Percentiles rank a stretch among this genome's conserved stretches.
These are phyloP conservation scores for Pseudogymnoascus sp. DNA, from an alignment of 2,329 filamentous ascomycete species.

Conservation along the genomic window DNA sequence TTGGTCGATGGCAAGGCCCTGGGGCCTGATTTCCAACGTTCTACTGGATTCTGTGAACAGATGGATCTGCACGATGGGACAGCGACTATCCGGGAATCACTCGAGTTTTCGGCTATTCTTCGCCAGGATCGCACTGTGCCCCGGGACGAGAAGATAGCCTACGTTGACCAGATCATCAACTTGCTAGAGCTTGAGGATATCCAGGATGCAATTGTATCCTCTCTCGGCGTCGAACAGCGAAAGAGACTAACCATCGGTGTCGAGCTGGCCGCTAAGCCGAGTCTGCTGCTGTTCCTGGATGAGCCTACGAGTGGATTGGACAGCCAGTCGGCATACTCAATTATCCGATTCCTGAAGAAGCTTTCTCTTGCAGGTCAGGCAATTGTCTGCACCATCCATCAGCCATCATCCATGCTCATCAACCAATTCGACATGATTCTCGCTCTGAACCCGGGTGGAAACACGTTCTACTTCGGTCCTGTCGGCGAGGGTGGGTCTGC, in stretches of 20 bases:
- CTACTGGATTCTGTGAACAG: slow-evolving; percentile 74
- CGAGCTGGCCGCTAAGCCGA: slow-evolving; percentile 50
- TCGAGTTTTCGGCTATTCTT: slow-evolving; percentile 82
- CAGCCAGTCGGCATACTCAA: slow-evolving; percentile 57
- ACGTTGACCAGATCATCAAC: slow-evolving; percentile 71
- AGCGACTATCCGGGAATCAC: slow-evolving; percentile 78
- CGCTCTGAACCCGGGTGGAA: slow-evolving; percentile 59
- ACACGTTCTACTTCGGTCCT: slow-evolving; percentile 64
- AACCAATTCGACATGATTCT: slow-evolving; percentile 54
- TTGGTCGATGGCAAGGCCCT: slow-evolving; percentile 58
- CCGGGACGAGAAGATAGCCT: slow-evolving; percentile 68
- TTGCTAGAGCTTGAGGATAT: slow-evolving; percentile 64
- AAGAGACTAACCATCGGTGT: slow-evolving; percentile 58
- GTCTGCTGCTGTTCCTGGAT: slow-evolving; percentile 56
- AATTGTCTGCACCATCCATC: slow-evolving; percentile 50
- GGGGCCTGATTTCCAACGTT: slow-evolving; percentile 75
- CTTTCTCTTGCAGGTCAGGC: slow-evolving; percentile 50
- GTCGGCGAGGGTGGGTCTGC: slow-evolving; percentile 54
- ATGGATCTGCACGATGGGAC: slow-evolving; percentile 84
- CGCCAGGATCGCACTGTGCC: slow-evolving; percentile 72
- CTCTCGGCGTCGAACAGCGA: slow-evolving; percentile 55
- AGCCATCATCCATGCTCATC: slow-evolving; percentile 49
- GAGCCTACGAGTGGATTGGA: slow-evolving; percentile 59
- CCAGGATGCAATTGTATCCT: slow-evolving; percentile 58
- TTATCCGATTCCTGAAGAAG: slow-evolving; percentile 55